phyloP scores from a whole-genome alignment of 345 rosid genomes.

The Eucalyptus curtisii region DNA sequence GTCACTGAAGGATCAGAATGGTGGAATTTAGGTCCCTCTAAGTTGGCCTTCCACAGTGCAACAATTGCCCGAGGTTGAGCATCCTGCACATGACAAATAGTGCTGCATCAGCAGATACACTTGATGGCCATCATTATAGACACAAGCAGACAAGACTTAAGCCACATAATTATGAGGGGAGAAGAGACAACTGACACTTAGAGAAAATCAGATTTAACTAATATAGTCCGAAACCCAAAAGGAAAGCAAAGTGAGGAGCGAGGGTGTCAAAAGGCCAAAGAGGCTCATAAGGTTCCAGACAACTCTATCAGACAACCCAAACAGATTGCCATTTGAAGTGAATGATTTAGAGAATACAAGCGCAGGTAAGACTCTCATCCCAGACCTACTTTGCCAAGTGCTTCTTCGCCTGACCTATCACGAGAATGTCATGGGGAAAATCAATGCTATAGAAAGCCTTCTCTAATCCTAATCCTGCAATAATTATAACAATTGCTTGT shows the following conservation, averaged over 20 bases:
- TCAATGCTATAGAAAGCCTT: background rate
- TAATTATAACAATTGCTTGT: background rate
- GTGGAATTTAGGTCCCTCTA: slow-evolving; percentile 67
- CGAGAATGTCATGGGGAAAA: background rate
- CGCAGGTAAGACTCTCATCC: background rate
- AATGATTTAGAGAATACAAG: background rate
- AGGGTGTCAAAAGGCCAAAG: background rate
- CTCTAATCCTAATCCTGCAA: background rate
- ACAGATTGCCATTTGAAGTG: background rate
- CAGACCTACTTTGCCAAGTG: background rate
- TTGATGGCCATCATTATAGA: background rate
- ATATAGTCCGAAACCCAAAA: background rate
- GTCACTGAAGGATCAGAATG: slow-evolving; percentile 70
- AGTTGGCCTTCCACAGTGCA: slow-evolving; percentile 81
- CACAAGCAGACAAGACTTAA: background rate
- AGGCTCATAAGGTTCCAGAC: background rate
- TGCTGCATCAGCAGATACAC: background rate
- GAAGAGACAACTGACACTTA: background rate
- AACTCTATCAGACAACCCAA: background rate
- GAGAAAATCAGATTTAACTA: background rate
- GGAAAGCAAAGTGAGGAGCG: background rate
- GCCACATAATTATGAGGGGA: background rate
- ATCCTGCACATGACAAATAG: slow-evolving; percentile 38
- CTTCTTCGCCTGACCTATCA: background rate
- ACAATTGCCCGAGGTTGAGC: slow-evolving; percentile 68